Evolutionary conservation across 805 yeast genomes (phyloP).

Genomic region (Metschnikowia baotianmanensis): DNA sequence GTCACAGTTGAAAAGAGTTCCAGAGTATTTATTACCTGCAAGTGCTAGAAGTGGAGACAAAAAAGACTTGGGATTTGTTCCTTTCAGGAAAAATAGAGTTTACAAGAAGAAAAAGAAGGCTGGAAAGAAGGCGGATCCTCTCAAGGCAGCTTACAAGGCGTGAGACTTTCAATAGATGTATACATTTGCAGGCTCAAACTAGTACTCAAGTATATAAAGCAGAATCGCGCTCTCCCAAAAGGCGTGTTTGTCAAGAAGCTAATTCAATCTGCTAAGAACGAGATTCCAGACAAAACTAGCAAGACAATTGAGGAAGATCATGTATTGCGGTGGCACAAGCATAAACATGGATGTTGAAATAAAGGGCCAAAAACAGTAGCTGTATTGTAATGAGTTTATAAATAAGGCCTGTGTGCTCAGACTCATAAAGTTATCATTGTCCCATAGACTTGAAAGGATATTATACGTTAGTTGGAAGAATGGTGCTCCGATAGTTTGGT

Average conservation of each 20-base stretch:
- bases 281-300: slow-evolving; percentile 58
- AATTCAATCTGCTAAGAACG: slow-evolving; percentile 29
- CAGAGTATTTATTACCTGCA: slow-evolving; percentile 85
- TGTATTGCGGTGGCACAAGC: slow-evolving; percentile 45
- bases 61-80: slow-evolving; percentile 65
- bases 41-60: slow-evolving; percentile 56
- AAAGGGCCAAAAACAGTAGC: slow-evolving; percentile 60
- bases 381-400: slow-evolving; percentile 47
- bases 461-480: slow-evolving; percentile 52
- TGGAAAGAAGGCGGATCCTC: slow-evolving; percentile 57
- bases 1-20: slow-evolving; percentile 84
- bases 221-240: background rate
- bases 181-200: background rate
- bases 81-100: slow-evolving; percentile 58
- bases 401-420: slow-evolving; percentile 27
- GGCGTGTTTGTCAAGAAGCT: background rate
- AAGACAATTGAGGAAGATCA: slow-evolving; percentile 59
- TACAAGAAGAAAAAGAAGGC: slow-evolving; percentile 41
- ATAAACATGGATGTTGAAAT: slow-evolving; percentile 51
- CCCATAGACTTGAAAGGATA: slow-evolving; percentile 54
- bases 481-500: slow-evolving; percentile 56
- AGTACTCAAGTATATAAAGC: slow-evolving; percentile 11
- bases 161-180: background rate
- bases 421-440: slow-evolving; percentile 34
- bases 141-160: slow-evolving; percentile 41